These are phyloP conservation scores for Cynara cardunculus DNA, from an alignment of 129 eudicot genomes.

Conservation along the genomic window DNA sequence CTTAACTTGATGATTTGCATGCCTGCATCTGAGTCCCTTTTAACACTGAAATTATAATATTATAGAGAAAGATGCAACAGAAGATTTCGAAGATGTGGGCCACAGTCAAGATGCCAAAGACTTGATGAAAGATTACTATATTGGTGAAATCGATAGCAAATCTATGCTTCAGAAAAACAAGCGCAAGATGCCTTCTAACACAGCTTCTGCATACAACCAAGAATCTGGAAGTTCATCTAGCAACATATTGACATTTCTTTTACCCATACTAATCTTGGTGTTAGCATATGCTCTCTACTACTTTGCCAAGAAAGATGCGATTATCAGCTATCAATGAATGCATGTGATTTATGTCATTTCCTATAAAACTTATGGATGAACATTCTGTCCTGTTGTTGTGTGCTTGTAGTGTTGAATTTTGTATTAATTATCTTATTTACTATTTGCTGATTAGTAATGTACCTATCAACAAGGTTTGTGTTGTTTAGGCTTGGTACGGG, in stretches of 20 bases:
- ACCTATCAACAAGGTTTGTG: background rate
- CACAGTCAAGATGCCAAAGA: constrained; percentile 57
- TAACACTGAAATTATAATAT: background rate
- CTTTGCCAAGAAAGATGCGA: constrained; percentile 28
- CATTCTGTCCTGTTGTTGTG: background rate
- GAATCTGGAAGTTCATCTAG: constrained; percentile 28
- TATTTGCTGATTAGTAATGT: background rate
- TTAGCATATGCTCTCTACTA: constrained; percentile 52
- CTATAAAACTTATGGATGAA: background rate
- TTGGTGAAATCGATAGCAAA: constrained; percentile 57
- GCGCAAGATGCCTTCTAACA: constrained; percentile 13
- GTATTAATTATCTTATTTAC: background rate
- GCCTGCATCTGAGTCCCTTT: background rate
- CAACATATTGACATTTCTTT: constrained; percentile 39
- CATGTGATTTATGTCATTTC: background rate
- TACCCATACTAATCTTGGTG: constrained; percentile 57
- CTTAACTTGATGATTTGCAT: background rate
- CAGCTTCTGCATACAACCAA: constrained; percentile 24
- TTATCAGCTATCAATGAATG: background rate
- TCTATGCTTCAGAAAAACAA: constrained; percentile 32
- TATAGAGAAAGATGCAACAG: constrained; percentile 86
- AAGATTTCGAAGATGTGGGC: constrained; percentile 77
- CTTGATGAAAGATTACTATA: constrained; percentile 46
- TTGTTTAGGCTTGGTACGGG: too few relatives aligned
- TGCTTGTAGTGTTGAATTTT: background rate